Percentiles rank a stretch among this genome's conserved stretches.
phyloP scores from a whole-genome alignment of 768 basidiomycete genomes.

The Collybia mongolica region DNA sequence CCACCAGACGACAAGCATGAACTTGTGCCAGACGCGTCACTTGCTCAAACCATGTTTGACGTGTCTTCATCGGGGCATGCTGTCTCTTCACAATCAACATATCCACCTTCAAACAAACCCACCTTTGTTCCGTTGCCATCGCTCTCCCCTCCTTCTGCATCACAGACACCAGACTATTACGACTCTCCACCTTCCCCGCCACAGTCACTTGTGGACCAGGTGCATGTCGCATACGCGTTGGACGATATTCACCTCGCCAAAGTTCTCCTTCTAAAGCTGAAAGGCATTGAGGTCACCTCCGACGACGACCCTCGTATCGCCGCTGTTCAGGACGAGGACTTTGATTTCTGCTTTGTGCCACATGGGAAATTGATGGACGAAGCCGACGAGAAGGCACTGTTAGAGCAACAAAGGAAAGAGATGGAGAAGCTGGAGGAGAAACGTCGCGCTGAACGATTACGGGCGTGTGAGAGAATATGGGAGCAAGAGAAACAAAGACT shows the following conservation, averaged over 20 bases:
- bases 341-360: slow-evolving; percentile 46
- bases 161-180: slow-evolving; percentile 39
- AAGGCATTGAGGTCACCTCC: slow-evolving; percentile 58
- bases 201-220: slow-evolving; percentile 58
- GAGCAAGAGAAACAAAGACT: slow-evolving; percentile 43
- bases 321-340: slow-evolving; percentile 52
- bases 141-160: slow-evolving; percentile 23
- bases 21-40: background rate
- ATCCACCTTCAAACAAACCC: slow-evolving; percentile 13
- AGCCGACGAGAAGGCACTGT: slow-evolving; percentile 33
- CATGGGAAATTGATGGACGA: slow-evolving; percentile 41
- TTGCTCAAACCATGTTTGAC: background rate
- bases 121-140: slow-evolving; percentile 25
- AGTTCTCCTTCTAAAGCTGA: slow-evolving; percentile 59
- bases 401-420: slow-evolving; percentile 26
- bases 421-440: slow-evolving; percentile 31
- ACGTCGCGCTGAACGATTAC: slow-evolving; percentile 38
- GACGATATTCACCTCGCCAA: slow-evolving; percentile 69
- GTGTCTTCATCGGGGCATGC: background rate
- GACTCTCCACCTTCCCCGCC: slow-evolving; percentile 42
- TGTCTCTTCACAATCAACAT: background rate
- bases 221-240: slow-evolving; percentile 64
- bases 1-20: background rate
- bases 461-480: slow-evolving; percentile 48
- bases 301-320: slow-evolving; percentile 65